Evolutionary conservation across 345 rosid genomes (phyloP).

Genomic region (Clausena lansium): DNA sequence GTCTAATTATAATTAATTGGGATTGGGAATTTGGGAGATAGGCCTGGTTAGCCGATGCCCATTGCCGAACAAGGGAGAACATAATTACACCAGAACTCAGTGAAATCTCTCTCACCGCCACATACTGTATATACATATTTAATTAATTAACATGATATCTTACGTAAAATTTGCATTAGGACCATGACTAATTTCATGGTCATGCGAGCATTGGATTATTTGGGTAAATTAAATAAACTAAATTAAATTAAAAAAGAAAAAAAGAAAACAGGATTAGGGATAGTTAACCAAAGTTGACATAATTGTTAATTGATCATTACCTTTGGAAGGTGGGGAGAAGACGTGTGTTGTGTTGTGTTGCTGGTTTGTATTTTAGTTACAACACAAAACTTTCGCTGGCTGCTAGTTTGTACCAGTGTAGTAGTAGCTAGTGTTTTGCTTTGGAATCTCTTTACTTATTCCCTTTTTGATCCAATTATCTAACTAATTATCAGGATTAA

Average conservation of each 20-base stretch:
- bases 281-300: not conserved
- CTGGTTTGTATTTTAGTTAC: conserved; percentile 20
- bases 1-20: too few relatives aligned
- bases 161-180: not conserved
- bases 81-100: too few relatives aligned
- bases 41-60: too few relatives aligned
- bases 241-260: too few relatives aligned
- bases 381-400: conserved; percentile 11
- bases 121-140: too few relatives aligned
- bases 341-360: conserved; percentile 29
- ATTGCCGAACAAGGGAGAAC: too few relatives aligned
- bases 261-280: not conserved
- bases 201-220: not conserved
- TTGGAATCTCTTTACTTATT: conserved; percentile 15
- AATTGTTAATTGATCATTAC: not conserved
- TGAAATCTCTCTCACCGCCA: too few relatives aligned
- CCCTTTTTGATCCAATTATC: conserved; percentile 1
- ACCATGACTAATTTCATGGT: not conserved
- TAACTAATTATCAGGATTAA: not conserved
- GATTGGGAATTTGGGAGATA: too few relatives aligned
- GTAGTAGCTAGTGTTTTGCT: not conserved
- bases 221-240: not conserved
- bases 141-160: too few relatives aligned
- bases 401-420: not conserved
- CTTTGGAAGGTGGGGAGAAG: conserved; percentile 26